phyloP scores from a whole-genome alignment of 2,329 filamentous ascomycete genomes.

The Sphaerulina musiva region DNA sequence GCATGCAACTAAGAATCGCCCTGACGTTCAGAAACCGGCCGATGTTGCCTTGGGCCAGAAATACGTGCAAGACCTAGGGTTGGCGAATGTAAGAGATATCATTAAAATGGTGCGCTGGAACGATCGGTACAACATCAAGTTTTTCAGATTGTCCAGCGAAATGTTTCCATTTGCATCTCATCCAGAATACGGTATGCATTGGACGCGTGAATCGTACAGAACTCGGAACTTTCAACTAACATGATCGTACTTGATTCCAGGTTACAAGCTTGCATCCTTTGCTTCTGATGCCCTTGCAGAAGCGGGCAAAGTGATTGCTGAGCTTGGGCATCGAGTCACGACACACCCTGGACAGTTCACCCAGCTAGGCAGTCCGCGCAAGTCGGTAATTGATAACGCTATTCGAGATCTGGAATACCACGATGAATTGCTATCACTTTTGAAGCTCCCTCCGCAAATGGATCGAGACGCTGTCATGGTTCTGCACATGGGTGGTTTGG shows the following conservation, averaged over 20 bases:
- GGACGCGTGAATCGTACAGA: too few relatives aligned
- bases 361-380: conserved; percentile 76
- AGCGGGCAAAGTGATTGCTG: conserved; percentile 66
- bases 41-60: conserved; percentile 60
- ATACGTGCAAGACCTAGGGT: conserved; percentile 69
- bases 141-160: conserved; percentile 85
- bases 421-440: conserved; percentile 70
- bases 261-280: conserved; percentile 78
- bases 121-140: conserved; percentile 82
- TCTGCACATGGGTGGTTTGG: conserved; percentile 78
- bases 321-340: conserved; percentile 76
- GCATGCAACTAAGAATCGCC: conserved; percentile 78
- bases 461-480: conserved; percentile 90
- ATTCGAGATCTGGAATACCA: conserved; percentile 83
- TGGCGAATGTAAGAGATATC: conserved; percentile 78
- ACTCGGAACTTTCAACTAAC: too few relatives aligned
- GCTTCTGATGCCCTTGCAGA: conserved; percentile 70
- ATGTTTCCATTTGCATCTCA: conserved; percentile 98
- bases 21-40: conserved; percentile 64
- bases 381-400: conserved; percentile 67
- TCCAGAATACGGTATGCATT: conserved; percentile 51
- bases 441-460: conserved; percentile 69
- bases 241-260: too few relatives aligned
- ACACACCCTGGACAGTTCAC: conserved; percentile 92
- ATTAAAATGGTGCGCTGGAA: conserved; percentile 88